Conservation (phyloP, 805 yeast species). For the Pichia cephalocereana region DNA sequence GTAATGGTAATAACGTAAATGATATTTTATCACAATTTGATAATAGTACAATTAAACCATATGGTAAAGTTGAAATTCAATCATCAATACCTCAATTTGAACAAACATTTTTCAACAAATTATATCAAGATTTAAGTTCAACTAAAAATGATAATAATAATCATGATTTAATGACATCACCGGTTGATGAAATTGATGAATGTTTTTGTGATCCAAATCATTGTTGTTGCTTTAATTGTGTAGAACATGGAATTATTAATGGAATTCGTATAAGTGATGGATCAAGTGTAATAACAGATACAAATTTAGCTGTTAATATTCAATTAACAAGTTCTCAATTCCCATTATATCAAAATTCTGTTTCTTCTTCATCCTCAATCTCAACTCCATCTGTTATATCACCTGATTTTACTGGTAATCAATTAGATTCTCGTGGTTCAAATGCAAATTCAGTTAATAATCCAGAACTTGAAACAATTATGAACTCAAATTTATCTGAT, state of each 20-base stretch:
- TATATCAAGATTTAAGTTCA: not conserved
- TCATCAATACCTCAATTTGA: conserved; percentile 9
- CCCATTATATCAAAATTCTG: not conserved
- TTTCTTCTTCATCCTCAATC: conserved; percentile 1
- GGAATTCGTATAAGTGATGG: conserved; percentile 25
- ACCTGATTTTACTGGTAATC: not conserved
- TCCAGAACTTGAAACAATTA: not conserved
- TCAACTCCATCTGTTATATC: not conserved
- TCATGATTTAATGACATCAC: not conserved
- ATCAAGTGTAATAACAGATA: conserved; percentile 11
- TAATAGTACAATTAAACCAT: conserved; percentile 7
- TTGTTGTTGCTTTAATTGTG: conserved; percentile 28
- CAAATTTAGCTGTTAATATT: conserved; percentile 1
- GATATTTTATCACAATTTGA: not conserved
- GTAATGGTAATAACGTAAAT: not conserved
- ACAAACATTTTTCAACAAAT: conserved; percentile 7
- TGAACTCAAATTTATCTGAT: not conserved
- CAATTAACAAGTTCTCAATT: conserved; percentile 3
- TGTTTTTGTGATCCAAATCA: conserved; percentile 26
- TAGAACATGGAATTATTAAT: conserved; percentile 24
- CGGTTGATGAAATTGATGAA: conserved; percentile 9
- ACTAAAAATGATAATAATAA: not conserved
- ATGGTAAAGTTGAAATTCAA: conserved; percentile 21
- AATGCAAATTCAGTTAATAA: not conserved
- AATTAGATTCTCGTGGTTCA: not conserved